Evolutionary conservation across 2,329 filamentous ascomycete species (phyloP).

Genomic region (Lojkania enalia): DNA sequence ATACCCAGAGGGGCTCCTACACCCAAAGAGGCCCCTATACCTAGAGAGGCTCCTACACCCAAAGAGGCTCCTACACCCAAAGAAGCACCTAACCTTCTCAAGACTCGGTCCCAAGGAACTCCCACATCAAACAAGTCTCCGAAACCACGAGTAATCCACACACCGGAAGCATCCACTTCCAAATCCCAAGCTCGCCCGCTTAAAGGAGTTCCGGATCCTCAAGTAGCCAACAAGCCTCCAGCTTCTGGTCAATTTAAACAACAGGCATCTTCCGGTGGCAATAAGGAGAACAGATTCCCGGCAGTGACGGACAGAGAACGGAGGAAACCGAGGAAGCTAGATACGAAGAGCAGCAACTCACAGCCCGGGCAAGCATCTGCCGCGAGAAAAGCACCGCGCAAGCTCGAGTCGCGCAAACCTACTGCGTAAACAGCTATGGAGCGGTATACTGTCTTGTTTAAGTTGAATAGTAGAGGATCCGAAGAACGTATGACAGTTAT

Average conservation of each 20-base stretch:
- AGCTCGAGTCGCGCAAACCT: slow-evolving; percentile 28
- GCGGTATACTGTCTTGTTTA: neutral
- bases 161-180: slow-evolving; percentile 6
- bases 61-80: neutral
- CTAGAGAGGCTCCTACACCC: neutral
- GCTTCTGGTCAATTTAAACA: slow-evolving; percentile 11
- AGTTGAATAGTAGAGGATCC: neutral
- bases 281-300: slow-evolving; percentile 23
- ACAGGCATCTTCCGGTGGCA: slow-evolving; percentile 8
- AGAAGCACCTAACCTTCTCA: neutral
- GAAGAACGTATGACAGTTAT: neutral
- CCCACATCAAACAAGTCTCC: slow-evolving; percentile 12
- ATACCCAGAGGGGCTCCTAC: neutral
- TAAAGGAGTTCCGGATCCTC: neutral
- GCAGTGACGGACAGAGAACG: slow-evolving; percentile 13
- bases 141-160: slow-evolving; percentile 14
- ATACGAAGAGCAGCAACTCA: slow-evolving; percentile 15
- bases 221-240: neutral
- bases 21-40: neutral
- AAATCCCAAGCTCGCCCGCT: neutral
- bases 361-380: slow-evolving; percentile 10
- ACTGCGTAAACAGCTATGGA: neutral
- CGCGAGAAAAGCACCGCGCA: slow-evolving; percentile 27
- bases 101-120: neutral
- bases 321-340: slow-evolving; percentile 33